These are phyloP conservation scores for Inga laurina DNA, from an alignment of 306 rosid species.

Conservation along the genomic window DNA sequence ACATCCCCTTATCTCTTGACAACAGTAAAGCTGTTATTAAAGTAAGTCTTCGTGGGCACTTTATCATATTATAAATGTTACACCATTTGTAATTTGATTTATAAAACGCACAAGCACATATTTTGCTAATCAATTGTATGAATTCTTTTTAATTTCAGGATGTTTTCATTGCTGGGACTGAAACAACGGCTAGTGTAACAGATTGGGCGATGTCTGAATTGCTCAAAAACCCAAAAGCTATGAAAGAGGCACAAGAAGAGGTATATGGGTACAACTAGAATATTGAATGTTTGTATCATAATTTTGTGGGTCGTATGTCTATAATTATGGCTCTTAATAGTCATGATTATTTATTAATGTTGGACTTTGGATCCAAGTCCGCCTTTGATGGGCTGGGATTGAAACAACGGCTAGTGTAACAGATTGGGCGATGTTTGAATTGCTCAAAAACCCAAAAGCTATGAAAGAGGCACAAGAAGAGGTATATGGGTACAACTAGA, in stretches of 20 bases:
- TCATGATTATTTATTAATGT: not conserved
- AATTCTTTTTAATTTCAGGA: not conserved
- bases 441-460: not conserved
- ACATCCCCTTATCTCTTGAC: not conserved
- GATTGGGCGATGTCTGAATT: not conserved
- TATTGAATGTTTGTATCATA: not conserved
- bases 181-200: not conserved
- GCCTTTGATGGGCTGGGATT: too few relatives aligned
- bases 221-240: not conserved
- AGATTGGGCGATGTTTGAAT: not conserved
- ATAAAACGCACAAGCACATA: not conserved
- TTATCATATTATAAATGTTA: not conserved
- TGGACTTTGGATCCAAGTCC: too few relatives aligned
- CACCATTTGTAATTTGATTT: not conserved
- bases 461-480: slow-evolving; percentile 2
- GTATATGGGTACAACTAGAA: not conserved
- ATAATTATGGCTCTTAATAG: too few relatives aligned
- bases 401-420: not conserved
- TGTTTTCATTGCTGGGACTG: not conserved
- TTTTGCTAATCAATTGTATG: not conserved
- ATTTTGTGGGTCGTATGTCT: not conserved
- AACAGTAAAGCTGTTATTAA: not conserved
- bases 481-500: not conserved
- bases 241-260: slow-evolving; percentile 3
- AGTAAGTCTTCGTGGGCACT: not conserved